Percentiles rank a stretch among this genome's conserved stretches.
These are phyloP conservation scores for Exobasidium rhododendri DNA, from an alignment of 1,284 basidiomycete species.

Conservation along the genomic window DNA sequence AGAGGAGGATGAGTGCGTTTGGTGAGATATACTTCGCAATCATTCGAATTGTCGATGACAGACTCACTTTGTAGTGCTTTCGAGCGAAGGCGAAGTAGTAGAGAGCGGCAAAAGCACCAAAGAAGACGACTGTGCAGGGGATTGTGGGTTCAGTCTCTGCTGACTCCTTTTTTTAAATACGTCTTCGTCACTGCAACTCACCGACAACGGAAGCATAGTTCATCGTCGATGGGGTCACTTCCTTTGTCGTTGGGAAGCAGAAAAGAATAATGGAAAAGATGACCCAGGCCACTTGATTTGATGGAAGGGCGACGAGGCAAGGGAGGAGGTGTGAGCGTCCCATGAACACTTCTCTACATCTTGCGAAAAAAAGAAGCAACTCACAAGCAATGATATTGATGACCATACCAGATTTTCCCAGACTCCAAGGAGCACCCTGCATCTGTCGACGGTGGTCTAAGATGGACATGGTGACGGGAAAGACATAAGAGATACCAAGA, in stretches of 20 bases:
- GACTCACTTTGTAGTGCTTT: constrained; percentile 10
- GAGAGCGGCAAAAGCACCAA: constrained; percentile 12
- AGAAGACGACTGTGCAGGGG: constrained; percentile 11
- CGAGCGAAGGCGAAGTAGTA: constrained; percentile 13
- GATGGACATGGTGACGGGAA: constrained; percentile 57
- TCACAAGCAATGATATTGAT: constrained; percentile 41
- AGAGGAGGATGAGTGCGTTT: too few species aligned
- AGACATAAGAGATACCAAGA: constrained; percentile 49
- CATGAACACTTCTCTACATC: not conserved
- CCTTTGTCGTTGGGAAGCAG: constrained; percentile 57
- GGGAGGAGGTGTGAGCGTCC: too few species aligned
- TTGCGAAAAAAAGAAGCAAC: constrained; percentile 1
- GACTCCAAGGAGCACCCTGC: constrained; percentile 54
- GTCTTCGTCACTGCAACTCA: not conserved
- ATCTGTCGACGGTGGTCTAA: constrained; percentile 53
- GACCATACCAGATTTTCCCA: constrained; percentile 56
- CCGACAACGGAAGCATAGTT: constrained; percentile 48
- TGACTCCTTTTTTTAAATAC: not conserved
- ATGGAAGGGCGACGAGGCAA: constrained; percentile 19
- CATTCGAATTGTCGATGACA: too few species aligned
- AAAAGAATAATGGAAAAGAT: constrained; percentile 57
- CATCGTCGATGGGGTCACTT: constrained; percentile 55
- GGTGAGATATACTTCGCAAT: too few species aligned
- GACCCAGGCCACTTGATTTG: constrained; percentile 58
- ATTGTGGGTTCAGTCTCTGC: not conserved